Conservation (phyloP, 2,329 filamentous ascomycete genomes). For the Xylaria polymorpha region DNA sequence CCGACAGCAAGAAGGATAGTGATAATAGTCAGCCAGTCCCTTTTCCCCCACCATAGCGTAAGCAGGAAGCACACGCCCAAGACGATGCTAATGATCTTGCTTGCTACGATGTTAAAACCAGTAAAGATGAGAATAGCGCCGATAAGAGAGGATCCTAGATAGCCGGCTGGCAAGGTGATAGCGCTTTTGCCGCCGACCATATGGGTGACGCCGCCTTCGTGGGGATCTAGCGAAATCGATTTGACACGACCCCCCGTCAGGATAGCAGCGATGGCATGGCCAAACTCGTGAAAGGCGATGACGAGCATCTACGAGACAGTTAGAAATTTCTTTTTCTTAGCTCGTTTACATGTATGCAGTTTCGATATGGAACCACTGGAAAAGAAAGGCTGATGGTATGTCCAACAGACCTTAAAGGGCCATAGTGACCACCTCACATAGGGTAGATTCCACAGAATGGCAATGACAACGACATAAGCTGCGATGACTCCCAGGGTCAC, state of each 20-base stretch:
- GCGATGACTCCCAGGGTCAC: constrained; percentile 78
- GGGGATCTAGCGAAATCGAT: constrained; percentile 78
- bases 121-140: constrained; percentile 82
- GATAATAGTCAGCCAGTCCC: constrained; percentile 79
- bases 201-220: constrained; percentile 81
- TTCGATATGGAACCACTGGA: background rate
- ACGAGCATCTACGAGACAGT: constrained; percentile 74
- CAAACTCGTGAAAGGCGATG: constrained; percentile 85
- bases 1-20: constrained; percentile 78
- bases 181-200: constrained; percentile 78
- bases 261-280: constrained; percentile 78
- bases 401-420: constrained; percentile 77
- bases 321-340: constrained; percentile 22
- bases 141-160: constrained; percentile 80
- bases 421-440: constrained; percentile 80
- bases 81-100: constrained; percentile 80
- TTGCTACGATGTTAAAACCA: constrained; percentile 83
- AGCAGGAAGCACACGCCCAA: constrained; percentile 79
- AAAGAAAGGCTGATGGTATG: background rate
- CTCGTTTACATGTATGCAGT: background rate
- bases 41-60: constrained; percentile 84
- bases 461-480: constrained; percentile 78
- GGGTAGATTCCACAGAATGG: constrained; percentile 82
- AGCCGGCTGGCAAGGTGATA: constrained; percentile 80
- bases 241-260: constrained; percentile 79